Evolutionary conservation across 2,329 filamentous ascomycete species (phyloP).

Genomic region (Ceratocystis ficicola): DNA sequence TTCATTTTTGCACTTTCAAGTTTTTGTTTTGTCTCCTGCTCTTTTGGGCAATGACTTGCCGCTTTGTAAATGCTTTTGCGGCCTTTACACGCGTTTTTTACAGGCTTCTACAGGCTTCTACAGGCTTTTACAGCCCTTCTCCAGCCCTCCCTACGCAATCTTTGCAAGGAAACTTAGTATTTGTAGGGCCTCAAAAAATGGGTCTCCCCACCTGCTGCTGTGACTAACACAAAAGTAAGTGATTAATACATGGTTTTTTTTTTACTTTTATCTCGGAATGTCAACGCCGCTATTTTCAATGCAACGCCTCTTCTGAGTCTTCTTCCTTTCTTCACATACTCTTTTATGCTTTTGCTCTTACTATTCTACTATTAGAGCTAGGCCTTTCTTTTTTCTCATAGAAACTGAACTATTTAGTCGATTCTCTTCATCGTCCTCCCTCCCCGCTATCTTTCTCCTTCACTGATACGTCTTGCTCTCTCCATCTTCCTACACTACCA

Average conservation of each 20-base stretch:
- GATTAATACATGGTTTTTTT: constrained; percentile 7
- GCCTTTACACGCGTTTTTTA: no score
- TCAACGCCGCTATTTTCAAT: constrained; percentile 17
- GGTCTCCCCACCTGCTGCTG: constrained; percentile 8
- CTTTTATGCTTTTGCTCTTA: background rate
- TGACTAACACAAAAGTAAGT: constrained; percentile 17
- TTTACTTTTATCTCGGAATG: constrained; percentile 15
- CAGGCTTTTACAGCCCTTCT: background rate
- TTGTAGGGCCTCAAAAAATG: background rate
- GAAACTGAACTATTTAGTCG: background rate
- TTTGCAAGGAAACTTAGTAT: no score
- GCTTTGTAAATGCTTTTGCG: no score
- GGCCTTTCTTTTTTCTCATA: background rate
- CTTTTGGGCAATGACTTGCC: background rate
- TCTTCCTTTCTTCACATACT: background rate
- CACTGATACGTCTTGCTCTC: background rate
- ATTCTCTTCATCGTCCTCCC: background rate
- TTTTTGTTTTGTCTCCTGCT: background rate
- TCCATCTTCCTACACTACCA: constrained; percentile 23
- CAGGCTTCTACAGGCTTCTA: background rate
- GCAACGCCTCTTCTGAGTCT: background rate
- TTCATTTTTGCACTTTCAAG: background rate
- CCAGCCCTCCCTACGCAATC: no score
- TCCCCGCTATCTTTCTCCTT: constrained; percentile 14
- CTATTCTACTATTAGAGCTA: constrained; percentile 3